These are phyloP conservation scores for Thraustotheca clavata DNA, from an alignment of 352 stramenopile genomes.

Conservation along the genomic window DNA sequence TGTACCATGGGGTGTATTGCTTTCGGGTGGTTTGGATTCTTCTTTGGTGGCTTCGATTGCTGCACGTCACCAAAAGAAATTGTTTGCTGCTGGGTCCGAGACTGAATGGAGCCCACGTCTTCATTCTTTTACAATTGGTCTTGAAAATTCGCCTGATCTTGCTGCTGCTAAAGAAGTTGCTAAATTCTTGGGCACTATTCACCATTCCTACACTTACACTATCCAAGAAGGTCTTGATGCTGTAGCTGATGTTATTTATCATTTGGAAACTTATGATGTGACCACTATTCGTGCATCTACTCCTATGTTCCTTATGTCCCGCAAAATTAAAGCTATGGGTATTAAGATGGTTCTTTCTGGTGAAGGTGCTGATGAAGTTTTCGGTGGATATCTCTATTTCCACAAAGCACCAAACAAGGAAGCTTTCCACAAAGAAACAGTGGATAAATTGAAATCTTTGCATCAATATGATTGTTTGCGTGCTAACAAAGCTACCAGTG, in stretches of 20 bases:
- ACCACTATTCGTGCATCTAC: constrained; percentile 97
- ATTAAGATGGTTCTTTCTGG: constrained; percentile 99
- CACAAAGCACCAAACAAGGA: constrained; percentile 95
- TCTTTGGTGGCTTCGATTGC: constrained; percentile 97
- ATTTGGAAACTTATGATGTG: constrained; percentile 97
- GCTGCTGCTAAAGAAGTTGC: constrained; percentile 94
- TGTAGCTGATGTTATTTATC: constrained; percentile 95
- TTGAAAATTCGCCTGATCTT: constrained; percentile 95
- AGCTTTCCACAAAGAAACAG: constrained; percentile 88
- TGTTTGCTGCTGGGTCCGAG: constrained; percentile 41
- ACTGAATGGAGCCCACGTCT: constrained; percentile 88
- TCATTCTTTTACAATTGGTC: constrained; percentile 97
- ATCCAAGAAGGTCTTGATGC: constrained; percentile 97
- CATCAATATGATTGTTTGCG: constrained; percentile 98
- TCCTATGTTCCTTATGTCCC: constrained; percentile 99
- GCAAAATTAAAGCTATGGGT: constrained; percentile 99
- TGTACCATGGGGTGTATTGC: constrained; percentile 97
- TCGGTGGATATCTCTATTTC: constrained; percentile 99
- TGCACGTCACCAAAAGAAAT: constrained; percentile 86
- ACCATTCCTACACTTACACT: constrained; percentile 99
- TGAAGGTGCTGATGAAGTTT: constrained; percentile 97
- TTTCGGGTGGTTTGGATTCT: constrained; percentile 97
- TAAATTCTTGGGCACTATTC: constrained; percentile 95
- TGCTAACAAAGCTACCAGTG: constrained; percentile 98
- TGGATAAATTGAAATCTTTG: constrained; percentile 94